Evolutionary conservation across 2,329 filamentous ascomycete genomes (phyloP).

Genomic region (Botrytis medusae): DNA sequence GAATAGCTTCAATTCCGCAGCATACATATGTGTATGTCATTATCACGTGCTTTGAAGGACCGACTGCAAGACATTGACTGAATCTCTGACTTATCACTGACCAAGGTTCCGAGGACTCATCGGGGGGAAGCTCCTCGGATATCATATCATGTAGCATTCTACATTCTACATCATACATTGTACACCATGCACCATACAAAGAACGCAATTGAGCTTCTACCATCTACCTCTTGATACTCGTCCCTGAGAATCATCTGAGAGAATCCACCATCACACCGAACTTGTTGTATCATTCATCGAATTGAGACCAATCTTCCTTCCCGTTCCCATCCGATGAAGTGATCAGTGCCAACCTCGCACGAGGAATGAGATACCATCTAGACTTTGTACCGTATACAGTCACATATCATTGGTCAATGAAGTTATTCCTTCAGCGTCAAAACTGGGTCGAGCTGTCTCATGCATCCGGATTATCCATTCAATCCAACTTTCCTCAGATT

Average conservation of each 20-base stretch:
- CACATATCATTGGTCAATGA: neutral
- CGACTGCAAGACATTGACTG: neutral
- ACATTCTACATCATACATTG: neutral
- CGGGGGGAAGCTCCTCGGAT: neutral
- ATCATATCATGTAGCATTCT: neutral
- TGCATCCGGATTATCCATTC: conserved; percentile 4
- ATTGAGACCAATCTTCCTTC: neutral
- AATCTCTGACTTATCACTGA: neutral
- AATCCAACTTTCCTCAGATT: neutral
- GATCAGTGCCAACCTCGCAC: neutral
- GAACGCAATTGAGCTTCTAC: neutral
- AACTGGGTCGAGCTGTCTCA: neutral
- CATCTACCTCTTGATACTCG: neutral
- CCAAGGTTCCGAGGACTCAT: neutral
- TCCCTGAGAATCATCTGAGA: neutral
- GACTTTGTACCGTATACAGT: conserved; percentile 7
- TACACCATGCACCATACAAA: too few species aligned
- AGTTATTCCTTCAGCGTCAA: neutral
- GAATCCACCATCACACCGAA: too few species aligned
- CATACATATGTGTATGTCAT: neutral
- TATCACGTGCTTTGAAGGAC: neutral
- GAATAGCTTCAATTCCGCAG: neutral
- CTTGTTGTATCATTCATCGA: too few species aligned
- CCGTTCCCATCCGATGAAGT: neutral
- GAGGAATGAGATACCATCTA: neutral